These are phyloP conservation scores for Raffaelea albimanens DNA, from an alignment of 2,329 filamentous ascomycete species.

Conservation along the genomic window DNA sequence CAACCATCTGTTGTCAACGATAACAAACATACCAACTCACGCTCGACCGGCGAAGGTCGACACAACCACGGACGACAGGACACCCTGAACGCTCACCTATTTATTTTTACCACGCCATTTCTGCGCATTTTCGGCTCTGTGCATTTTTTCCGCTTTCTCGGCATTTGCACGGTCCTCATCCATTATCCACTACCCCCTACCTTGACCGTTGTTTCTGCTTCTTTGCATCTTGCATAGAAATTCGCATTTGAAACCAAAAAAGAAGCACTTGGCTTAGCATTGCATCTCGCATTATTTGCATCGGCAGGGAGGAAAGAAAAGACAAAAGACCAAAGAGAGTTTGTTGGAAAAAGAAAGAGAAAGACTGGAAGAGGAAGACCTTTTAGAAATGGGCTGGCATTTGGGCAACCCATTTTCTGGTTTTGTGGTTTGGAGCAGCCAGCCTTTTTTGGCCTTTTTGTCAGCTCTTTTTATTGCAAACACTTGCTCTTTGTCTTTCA, in stretches of 20 bases:
- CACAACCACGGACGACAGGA: no score
- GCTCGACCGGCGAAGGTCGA: background rate
- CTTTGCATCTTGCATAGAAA: background rate
- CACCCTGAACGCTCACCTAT: no score
- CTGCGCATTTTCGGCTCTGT: background rate
- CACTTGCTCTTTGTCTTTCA: background rate
- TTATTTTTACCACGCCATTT: background rate
- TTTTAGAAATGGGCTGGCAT: background rate
- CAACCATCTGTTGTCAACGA: background rate
- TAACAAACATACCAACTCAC: no score
- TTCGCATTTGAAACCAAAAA: background rate
- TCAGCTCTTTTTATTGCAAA: background rate
- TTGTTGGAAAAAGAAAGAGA: background rate
- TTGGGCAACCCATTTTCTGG: background rate
- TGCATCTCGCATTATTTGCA: background rate
- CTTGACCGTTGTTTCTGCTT: background rate
- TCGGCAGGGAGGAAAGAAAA: background rate
- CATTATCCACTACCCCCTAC: background rate
- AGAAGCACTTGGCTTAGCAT: conserved; percentile 3
- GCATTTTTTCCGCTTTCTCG: background rate
- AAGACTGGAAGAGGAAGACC: background rate
- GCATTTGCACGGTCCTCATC: background rate
- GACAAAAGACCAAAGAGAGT: background rate
- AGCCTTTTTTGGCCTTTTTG: background rate
- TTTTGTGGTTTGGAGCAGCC: background rate